phyloP scores from a whole-genome alignment of 2,329 filamentous ascomycete genomes.

The Trichoderma sp. region DNA sequence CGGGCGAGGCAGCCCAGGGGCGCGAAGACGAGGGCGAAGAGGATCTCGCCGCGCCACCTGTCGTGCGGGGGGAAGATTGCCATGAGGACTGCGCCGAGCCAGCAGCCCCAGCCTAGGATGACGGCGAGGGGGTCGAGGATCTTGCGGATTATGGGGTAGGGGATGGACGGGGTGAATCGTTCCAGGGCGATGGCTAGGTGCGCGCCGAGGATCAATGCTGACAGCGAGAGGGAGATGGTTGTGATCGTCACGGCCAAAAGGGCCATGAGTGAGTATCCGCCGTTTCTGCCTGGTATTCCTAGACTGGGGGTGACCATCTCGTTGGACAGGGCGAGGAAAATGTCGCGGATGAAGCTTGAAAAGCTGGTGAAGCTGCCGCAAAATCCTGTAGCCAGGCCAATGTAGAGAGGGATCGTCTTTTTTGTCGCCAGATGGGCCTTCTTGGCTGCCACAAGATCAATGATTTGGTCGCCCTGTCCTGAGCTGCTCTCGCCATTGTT shows the following conservation, averaged over 20 bases:
- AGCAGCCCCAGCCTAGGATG: constrained; percentile 67
- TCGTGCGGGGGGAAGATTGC: constrained; percentile 68
- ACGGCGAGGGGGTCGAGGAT: constrained; percentile 62
- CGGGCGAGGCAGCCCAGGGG: constrained; percentile 73
- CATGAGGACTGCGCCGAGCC: constrained; percentile 74
- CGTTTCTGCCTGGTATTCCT: constrained; percentile 51
- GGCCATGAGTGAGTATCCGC: constrained; percentile 80
- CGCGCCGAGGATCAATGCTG: constrained; percentile 66
- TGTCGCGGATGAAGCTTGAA: constrained; percentile 77
- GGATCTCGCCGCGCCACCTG: constrained; percentile 69
- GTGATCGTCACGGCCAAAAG: constrained; percentile 70
- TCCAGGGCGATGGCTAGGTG: constrained; percentile 68
- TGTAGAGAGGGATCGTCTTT: constrained; percentile 84
- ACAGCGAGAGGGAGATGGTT: constrained; percentile 67
- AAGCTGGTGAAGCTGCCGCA: constrained; percentile 90
- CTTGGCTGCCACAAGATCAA: constrained; percentile 45
- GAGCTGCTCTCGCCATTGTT: constrained; percentile 30
- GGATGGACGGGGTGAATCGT: constrained; percentile 56
- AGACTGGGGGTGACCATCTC: constrained; percentile 49
- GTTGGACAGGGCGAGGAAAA: constrained; percentile 77
- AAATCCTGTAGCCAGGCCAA: constrained; percentile 81
- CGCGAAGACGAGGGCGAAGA: constrained; percentile 78
- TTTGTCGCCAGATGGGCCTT: constrained; percentile 64
- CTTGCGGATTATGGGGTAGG: constrained; percentile 54
- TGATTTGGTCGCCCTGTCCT: constrained; percentile 19